phyloP scores from a whole-genome alignment of 1,139 yeast genomes.

The Diutina sp. region DNA sequence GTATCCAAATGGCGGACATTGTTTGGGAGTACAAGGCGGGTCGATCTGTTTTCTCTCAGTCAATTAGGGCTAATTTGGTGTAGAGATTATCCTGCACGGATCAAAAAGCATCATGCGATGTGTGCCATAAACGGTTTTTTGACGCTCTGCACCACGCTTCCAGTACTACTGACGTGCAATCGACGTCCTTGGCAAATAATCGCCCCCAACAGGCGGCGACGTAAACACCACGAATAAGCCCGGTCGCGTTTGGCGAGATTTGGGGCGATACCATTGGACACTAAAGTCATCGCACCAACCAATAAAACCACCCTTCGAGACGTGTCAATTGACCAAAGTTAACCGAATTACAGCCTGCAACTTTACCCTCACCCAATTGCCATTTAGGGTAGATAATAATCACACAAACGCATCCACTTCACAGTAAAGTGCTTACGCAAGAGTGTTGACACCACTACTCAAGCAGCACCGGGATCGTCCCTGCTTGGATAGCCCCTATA shows the following conservation, averaged over 20 bases:
- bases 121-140: not conserved
- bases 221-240: not conserved
- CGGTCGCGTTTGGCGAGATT: too few species aligned
- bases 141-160: not conserved
- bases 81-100: not conserved
- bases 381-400: not conserved
- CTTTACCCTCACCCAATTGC: not conserved
- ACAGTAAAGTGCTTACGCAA: not conserved
- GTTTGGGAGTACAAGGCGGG: too few species aligned
- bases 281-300: too few species aligned
- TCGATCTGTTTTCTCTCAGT: too few species aligned
- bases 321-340: too few species aligned
- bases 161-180: not conserved
- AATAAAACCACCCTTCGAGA: too few species aligned
- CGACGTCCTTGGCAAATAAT: not conserved
- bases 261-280: too few species aligned
- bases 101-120: not conserved
- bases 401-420: not conserved
- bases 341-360: not conserved
- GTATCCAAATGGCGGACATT: too few species aligned
- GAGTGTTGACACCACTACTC: not conserved
- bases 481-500: not conserved
- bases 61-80: too few species aligned
- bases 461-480: not conserved
- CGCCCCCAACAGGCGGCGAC: not conserved